phyloP scores from a whole-genome alignment of 2,329 filamentous ascomycete species.

The Catunica adiposa region DNA sequence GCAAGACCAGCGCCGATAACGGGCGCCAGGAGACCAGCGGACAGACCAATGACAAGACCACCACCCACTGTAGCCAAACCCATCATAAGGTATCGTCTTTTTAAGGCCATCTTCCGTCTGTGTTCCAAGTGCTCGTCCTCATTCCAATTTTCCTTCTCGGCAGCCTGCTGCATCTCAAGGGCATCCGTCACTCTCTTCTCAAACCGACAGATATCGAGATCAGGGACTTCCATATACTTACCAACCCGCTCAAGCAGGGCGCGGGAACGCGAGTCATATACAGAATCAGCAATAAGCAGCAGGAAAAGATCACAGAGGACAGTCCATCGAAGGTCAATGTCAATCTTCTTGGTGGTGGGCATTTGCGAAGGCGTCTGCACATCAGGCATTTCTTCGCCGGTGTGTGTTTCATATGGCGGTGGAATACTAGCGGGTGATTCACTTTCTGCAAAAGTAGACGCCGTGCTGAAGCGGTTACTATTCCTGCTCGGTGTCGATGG shows the following conservation, averaged over 20 bases:
- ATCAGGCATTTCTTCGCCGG: conserved; percentile 55
- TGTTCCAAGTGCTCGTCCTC: conserved; percentile 86
- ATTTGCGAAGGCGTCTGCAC: conserved; percentile 73
- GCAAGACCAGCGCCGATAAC: conserved; percentile 88
- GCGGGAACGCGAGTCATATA: conserved; percentile 80
- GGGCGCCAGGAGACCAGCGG: conserved; percentile 77
- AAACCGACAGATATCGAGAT: conserved; percentile 89
- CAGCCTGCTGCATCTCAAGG: conserved; percentile 90
- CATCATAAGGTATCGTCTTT: conserved; percentile 82
- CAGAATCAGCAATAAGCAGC: conserved; percentile 85
- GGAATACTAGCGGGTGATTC: conserved; percentile 35
- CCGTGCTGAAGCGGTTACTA: conserved; percentile 13
- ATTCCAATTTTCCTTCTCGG: conserved; percentile 93
- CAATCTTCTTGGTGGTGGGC: conserved; percentile 65
- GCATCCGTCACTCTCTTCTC: conserved; percentile 95
- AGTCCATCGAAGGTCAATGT: conserved; percentile 94
- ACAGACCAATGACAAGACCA: conserved; percentile 85
- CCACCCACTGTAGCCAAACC: conserved; percentile 91
- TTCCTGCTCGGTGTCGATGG: conserved; percentile 9
- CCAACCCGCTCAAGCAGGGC: conserved; percentile 71
- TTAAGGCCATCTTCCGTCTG: conserved; percentile 65
- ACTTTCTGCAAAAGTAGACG: conserved; percentile 17
- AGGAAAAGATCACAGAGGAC: conserved; percentile 91
- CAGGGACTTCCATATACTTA: conserved; percentile 61
- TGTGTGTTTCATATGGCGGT: conserved; percentile 45